Base-by-base conservation (phyloP, 495 filamentous ascomycete genomes). In the Xylaria venustula region DNA sequence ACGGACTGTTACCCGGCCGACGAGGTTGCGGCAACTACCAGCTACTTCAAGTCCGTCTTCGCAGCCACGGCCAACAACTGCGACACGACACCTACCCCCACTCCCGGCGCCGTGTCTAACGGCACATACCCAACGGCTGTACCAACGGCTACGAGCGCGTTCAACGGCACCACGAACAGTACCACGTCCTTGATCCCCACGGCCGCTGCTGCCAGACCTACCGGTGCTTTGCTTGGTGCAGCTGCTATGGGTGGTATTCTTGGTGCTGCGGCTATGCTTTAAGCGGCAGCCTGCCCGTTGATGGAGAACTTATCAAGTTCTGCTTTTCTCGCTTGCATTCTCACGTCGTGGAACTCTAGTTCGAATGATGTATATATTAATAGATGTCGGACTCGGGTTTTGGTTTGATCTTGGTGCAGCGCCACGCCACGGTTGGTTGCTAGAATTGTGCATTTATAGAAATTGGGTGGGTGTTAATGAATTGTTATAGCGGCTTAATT, bases 131-230 rank as follows among this genome's bases (percentile, higher is more conserved):
- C 49, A 32, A 37, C 49, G 9, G 49, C 26, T 32, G 37, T 32
- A 11, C 25, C 25, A 30, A 34, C 49, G 7, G 19, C 26, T 11
- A 34, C 22, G 22, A 17, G 30, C 49, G 49, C 30, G 2, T 22
- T 28, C 32, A 26, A 23, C 42, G 20, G 30, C 30, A 34, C 49
- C 3, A 20, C 30, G 1, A 36, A 9, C 17, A 9, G n/a, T n/a
- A n/a, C n/a, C n/a, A n/a, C n/a, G n/a, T n/a, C n/a, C n/a, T n/a
- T 37, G 32, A 37, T 52, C 49, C 49, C 49, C 17, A 52, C 49
- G 32, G 49, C 49, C 2, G 49, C 49, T 52, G 49, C 49, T 37
- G 49, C 17, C 17, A 52, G 49, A 19, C 32, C 49, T 5, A 52
- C 49, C 20, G 49, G 49, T 12, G 49, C 49, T 11, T 37, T 52